Base-by-base conservation (phyloP, 345 rosid species). In the Gossypium ekmanianum region DNA sequence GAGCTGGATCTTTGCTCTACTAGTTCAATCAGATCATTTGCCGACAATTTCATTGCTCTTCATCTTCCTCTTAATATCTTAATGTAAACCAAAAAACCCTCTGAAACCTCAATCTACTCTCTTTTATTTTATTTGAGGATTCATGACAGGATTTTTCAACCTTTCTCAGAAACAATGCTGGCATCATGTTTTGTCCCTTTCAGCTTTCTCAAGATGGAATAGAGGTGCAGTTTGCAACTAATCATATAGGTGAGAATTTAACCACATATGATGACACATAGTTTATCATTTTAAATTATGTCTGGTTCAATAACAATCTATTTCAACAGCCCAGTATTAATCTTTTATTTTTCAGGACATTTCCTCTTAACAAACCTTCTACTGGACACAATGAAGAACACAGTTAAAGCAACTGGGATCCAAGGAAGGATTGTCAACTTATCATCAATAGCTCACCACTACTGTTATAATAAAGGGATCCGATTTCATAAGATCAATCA, bases 371-470 rank as follows among this genome's bases (percentile, higher is more conserved):
- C 99, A 62, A 90, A 88, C 69, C 87, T 93, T 76, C 94, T 95
- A 27, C 84, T 95, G 2, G 94, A 88, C 12, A 91, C 84, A 65
- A 93, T 93, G 99, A 93, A 93, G 76, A 76, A 75, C 26, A 95
- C 86, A 0, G 81, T 93, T 6, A 83, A 17, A 63, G 79, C 72
- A 13, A 87, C 85, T 4, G 93, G 97, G 4, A 76, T 83, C 18
- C 83, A 95, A 74, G 97, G 99, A 11, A 88, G 96, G 83, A 90
- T 95, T 71, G 89, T 95, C 79, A 95, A 91, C 80, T 50, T 95
- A 76, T 90, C 99, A 71, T 95, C 99, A 18, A 78, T 95, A 50
- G 98, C 98, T 41, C 99, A 95, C 77, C 55, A 74, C 24, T 81
- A 90, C 82, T 81, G 91, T 43, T 92, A 91, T 55, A 59, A 66